phyloP scores from a whole-genome alignment of 306 rosid genomes.

The Lupinus albus region DNA sequence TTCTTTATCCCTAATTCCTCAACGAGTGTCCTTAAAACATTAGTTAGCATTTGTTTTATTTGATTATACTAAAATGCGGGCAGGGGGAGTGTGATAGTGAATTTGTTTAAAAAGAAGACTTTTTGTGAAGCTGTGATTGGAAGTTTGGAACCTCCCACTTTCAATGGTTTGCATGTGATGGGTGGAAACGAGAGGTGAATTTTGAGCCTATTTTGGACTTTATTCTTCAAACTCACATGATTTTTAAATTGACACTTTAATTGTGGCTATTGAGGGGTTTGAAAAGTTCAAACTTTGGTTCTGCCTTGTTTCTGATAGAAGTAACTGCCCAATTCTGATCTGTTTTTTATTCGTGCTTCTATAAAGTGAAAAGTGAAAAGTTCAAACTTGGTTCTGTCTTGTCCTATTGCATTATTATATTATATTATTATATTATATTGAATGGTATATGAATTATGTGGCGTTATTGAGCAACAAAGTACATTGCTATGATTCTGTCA shows the following conservation, averaged over 20 bases:
- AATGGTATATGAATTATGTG: background rate
- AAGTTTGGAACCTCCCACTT: constrained; percentile 60
- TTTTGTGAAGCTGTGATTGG: constrained; percentile 35
- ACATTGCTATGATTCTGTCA: constrained; percentile 21
- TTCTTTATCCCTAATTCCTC: too few species aligned
- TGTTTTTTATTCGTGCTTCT: background rate
- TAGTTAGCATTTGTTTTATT: background rate
- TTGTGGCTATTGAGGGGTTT: constrained; percentile 16
- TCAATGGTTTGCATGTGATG: constrained; percentile 62
- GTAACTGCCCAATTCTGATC: constrained; percentile 1
- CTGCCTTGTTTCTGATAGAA: constrained; percentile 27
- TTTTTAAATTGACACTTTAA: constrained; percentile 36
- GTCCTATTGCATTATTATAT: too few species aligned
- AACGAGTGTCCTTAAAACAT: too few species aligned
- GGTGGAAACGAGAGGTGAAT: constrained; percentile 44
- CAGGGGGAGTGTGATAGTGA: constrained; percentile 29
- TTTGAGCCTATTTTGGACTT: constrained; percentile 44
- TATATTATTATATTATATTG: too few species aligned
- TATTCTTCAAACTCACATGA: constrained; percentile 40
- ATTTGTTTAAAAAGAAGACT: constrained; percentile 10
- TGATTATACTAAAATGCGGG: constrained; percentile 6
- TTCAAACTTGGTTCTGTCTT: too few species aligned
- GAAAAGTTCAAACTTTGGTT: constrained; percentile 2
- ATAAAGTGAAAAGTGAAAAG: constrained; percentile 25
- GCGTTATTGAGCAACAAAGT: background rate